Evolutionary conservation across 192 early-diverging fungal species (phyloP).

Genomic region (Rhizophagus clarus): DNA sequence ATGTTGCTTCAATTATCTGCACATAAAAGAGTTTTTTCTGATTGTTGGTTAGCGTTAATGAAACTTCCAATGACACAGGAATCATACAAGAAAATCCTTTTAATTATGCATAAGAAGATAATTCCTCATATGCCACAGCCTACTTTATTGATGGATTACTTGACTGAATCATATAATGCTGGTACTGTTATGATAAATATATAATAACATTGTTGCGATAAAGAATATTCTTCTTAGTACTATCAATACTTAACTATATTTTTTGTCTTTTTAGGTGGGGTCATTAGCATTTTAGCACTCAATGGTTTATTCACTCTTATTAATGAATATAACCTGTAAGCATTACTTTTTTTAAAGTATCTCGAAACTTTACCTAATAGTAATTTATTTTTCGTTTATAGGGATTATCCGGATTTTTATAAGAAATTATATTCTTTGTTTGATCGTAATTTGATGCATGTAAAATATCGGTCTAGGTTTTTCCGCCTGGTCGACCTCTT

Average conservation of each 20-base stretch:
- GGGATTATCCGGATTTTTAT: conserved; percentile 98
- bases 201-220: background rate
- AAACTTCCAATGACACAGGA: conserved; percentile 67
- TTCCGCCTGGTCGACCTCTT: conserved; percentile 91
- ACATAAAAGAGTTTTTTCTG: conserved; percentile 73
- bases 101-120: conserved; percentile 84
- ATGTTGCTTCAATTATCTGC: conserved; percentile 32
- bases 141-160: conserved; percentile 86
- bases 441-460: conserved; percentile 86
- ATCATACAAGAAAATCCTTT: conserved; percentile 80
- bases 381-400: conserved; percentile 34
- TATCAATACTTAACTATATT: too few species aligned
- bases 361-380: background rate
- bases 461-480: conserved; percentile 94
- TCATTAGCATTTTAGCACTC: conserved; percentile 86
- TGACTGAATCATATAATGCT: conserved; percentile 86
- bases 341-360: conserved; percentile 6
- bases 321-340: conserved; percentile 90
- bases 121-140: conserved; percentile 86
- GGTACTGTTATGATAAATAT: conserved; percentile 38
- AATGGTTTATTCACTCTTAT: conserved; percentile 97
- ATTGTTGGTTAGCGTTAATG: conserved; percentile 81
- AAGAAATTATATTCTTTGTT: conserved; percentile 90
- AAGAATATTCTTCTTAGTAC: too few species aligned
- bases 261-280: conserved; percentile 63